Base-by-base conservation (phyloP, 352 stramenopile species). In the Elongisporangium prolatum region DNA sequence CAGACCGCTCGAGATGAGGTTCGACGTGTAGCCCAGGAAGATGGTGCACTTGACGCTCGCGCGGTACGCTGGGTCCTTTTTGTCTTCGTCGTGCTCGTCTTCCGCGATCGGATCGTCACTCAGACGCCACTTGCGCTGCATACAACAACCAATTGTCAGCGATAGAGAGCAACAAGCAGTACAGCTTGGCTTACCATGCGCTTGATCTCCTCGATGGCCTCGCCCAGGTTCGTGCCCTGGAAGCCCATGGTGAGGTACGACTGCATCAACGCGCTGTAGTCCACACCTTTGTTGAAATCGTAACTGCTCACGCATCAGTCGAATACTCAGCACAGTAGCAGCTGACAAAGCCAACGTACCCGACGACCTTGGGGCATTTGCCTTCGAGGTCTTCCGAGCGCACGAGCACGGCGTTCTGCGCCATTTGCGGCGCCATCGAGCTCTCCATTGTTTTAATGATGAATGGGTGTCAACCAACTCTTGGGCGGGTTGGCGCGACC, bases 21-120 rank as follows among this genome's bases (percentile, higher is more conserved):
- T 99, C 38, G 91, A 98, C 47, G 98, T 99, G 81, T 99, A 99
- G 5, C 86, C 90, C 21, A 99, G 79, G 75, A 99, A 99, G 61
- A 99, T 99, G n/a, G 92, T 98, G 74, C 83, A 97, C 69, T 98
- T 98, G 50, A 95, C 75, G 4, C 69, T 81, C 21, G 83, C 84
- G 48, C 91, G 90, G 63, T 85, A 91, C 54, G 67, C 72, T 4
- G 78, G 72, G 55, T 96, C 84, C 48, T 81, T 79, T 49, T 97
- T 74, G 50, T 89, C 71, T 49, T 97, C 84, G 60, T 99, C 96
- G 49, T 97, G 86, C 37, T 98, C 91, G 24, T 98, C 93, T 48
- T 94, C 84, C 2, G 91, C 72, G 44, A 97, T 89, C 28, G 92
- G 85, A 5, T 97, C 84, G 71, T 99, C 93, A 57, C 80, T 98